These are phyloP conservation scores for Limonium bicolor DNA, from an alignment of 148 eudicot species.

Conservation along the genomic window DNA sequence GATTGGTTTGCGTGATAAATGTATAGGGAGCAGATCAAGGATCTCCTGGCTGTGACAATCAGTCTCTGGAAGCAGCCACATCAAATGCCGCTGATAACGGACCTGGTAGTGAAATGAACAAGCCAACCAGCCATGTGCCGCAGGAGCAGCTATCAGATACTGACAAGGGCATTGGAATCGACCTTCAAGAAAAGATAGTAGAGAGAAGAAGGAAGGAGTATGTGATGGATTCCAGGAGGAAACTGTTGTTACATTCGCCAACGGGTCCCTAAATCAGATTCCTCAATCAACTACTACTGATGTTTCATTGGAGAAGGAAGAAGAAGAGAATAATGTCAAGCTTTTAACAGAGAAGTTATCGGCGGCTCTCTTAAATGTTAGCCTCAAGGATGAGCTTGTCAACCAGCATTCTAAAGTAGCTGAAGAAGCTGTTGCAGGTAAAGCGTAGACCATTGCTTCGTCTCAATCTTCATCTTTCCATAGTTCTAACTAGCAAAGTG, in stretches of 20 bases:
- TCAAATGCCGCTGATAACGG: constrained; percentile 18
- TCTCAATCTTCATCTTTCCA: no score
- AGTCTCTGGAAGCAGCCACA: constrained; percentile 37
- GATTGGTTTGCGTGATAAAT: background rate
- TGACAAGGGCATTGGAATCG: no score
- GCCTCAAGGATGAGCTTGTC: constrained; percentile 73
- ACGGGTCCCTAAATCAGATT: no score
- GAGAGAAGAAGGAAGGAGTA: no score
- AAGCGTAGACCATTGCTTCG: no score
- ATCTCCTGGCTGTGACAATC: constrained; percentile 18
- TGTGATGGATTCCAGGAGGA: no score
- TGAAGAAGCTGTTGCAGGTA: constrained; percentile 97
- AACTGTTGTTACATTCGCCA: no score
- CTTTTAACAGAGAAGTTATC: constrained; percentile 59
- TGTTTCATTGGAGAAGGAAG: no score
- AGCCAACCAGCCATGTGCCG: no score
- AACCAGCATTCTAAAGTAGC: constrained; percentile 91
- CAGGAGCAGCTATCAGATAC: no score
- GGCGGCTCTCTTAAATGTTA: constrained; percentile 71
- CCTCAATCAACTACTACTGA: no score
- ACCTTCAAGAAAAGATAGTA: no score
- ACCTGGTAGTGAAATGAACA: background rate
- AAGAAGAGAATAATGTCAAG: constrained; percentile 28
- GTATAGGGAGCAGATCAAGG: constrained; percentile 21
- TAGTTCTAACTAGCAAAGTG: background rate